These are phyloP conservation scores for Taphrina flavorubra DNA, from an alignment of 1,139 yeast species.

Conservation along the genomic window DNA sequence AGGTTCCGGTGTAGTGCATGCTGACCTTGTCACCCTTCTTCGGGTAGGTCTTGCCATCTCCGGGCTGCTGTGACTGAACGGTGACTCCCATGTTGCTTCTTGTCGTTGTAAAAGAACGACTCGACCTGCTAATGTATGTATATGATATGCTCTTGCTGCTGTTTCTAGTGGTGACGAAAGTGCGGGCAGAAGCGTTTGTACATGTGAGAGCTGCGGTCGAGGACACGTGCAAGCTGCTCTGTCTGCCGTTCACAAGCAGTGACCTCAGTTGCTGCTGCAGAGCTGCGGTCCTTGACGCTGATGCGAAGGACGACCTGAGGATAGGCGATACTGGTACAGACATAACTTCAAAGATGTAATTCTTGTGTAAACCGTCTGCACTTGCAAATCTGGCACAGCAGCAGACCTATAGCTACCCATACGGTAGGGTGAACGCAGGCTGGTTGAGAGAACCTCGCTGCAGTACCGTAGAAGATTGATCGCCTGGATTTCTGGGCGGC, in stretches of 20 bases:
- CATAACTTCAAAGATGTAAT: no score
- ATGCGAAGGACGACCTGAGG: background rate
- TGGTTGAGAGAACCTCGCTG: no score
- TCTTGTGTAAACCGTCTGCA: no score
- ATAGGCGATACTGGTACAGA: background rate
- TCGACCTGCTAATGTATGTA: no score
- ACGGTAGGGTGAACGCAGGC: no score
- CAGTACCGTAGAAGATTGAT: no score
- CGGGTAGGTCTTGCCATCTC: slow-evolving; percentile 40
- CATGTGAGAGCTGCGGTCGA: background rate
- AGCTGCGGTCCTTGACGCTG: background rate
- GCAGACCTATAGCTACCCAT: no score
- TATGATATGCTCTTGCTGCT: background rate
- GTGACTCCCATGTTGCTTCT: slow-evolving; percentile 42
- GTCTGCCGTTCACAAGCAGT: background rate
- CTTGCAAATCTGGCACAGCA: no score
- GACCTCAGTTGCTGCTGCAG: background rate
- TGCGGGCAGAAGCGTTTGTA: background rate
- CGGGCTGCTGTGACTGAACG: slow-evolving; percentile 35
- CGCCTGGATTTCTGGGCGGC: background rate
- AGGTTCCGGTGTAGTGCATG: slow-evolving; percentile 93
- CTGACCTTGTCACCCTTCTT: slow-evolving; percentile 46
- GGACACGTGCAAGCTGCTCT: no score
- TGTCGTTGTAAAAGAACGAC: slow-evolving; percentile 17
- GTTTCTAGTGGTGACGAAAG: slow-evolving; percentile 2